Conservation (phyloP, 75 land plant genomes). For the Cryptomeria japonica region DNA sequence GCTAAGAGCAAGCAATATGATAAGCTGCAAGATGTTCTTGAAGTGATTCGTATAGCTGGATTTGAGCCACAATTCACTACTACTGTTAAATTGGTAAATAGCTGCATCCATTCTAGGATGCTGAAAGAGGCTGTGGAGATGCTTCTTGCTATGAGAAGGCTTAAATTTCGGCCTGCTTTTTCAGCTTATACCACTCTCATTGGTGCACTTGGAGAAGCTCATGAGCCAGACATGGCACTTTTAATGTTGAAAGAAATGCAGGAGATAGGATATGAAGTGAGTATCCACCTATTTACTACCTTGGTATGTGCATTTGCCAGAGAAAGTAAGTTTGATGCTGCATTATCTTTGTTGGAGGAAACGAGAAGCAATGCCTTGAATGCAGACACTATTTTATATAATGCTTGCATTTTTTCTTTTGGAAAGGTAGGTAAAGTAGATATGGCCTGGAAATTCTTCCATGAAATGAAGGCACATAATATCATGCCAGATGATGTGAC, state of each 20-base stretch:
- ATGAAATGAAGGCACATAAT: conserved; percentile 65
- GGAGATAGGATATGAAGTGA: conserved; percentile 72
- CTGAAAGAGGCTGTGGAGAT: conserved; percentile 60
- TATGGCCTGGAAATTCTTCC: conserved; percentile 82
- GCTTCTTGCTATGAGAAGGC: conserved; percentile 61
- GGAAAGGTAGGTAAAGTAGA: conserved; percentile 83
- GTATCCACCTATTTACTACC: conserved; percentile 59
- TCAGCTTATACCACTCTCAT: conserved; percentile 76
- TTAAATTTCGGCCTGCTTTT: conserved; percentile 78
- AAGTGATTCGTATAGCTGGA: conserved; percentile 67
- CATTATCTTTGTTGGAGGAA: conserved; percentile 62
- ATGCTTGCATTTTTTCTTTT: conserved; percentile 79
- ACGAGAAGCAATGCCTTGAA: conserved; percentile 63
- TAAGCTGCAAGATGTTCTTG: conserved; percentile 41
- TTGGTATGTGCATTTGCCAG: conserved; percentile 60
- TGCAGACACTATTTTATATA: conserved; percentile 69
- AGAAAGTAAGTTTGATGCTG: conserved; percentile 65
- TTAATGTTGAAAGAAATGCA: conserved; percentile 80
- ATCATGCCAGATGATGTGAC: conserved; percentile 78
- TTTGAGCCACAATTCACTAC: conserved; percentile 37
- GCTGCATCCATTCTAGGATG: conserved; percentile 34
- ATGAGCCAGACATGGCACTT: conserved; percentile 61
- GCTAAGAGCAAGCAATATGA: conserved; percentile 39
- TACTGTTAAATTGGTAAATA: conserved; percentile 39
- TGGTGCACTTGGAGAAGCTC: conserved; percentile 61